Evolutionary conservation across 805 yeast species (phyloP).

Genomic region (Pichia cephalocereana): DNA sequence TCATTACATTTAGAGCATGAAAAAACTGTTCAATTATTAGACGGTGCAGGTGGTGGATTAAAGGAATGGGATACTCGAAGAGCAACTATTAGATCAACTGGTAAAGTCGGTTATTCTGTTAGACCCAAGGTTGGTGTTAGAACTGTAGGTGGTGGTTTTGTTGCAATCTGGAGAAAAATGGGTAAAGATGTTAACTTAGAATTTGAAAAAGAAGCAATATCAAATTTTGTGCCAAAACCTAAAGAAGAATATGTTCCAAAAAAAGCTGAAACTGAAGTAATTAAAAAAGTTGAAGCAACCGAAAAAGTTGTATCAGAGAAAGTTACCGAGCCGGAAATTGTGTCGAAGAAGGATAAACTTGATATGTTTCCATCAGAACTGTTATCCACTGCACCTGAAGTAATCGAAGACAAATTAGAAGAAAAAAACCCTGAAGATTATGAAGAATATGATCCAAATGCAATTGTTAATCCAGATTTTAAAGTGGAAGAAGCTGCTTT

Average conservation of each 20-base stretch:
- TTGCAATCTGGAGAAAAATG: constrained; percentile 32
- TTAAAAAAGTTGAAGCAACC: too few relatives aligned
- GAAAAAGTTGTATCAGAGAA: too few relatives aligned
- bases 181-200: constrained; percentile 7
- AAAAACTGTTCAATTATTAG: constrained; percentile 32
- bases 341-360: background rate
- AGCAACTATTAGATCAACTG: constrained; percentile 31
- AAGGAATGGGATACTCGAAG: constrained; percentile 43
- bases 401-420: constrained; percentile 1
- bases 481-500: constrained; percentile 6
- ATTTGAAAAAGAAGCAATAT: constrained; percentile 6
- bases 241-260: background rate
- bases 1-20: constrained; percentile 13
- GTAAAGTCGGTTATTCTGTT: constrained; percentile 34
- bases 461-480: constrained; percentile 2
- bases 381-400: constrained; percentile 6
- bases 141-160: constrained; percentile 44
- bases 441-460: background rate
- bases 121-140: constrained; percentile 41
- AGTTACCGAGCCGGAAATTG: background rate
- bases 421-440: background rate
- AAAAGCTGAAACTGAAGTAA: too few relatives aligned
- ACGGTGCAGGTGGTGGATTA: constrained; percentile 43
- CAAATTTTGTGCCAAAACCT: constrained; percentile 1
- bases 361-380: constrained; percentile 4